Conservation (phyloP, 768 basidiomycete genomes). For the Leucocoprinus sp. region DNA sequence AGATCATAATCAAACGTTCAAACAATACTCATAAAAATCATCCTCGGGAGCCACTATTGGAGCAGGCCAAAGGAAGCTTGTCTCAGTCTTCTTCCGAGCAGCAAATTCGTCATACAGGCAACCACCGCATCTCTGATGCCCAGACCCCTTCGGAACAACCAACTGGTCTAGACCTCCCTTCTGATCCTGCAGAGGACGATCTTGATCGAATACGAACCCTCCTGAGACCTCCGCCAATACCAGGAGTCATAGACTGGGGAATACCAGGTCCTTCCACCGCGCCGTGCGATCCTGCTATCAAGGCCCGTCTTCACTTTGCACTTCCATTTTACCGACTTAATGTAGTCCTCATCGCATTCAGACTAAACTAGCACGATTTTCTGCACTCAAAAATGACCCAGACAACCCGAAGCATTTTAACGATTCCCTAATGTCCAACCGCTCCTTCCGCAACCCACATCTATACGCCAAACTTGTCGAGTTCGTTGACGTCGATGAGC, state of each 20-base stretch:
- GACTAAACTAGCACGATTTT: conserved; percentile 79
- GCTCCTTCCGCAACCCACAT: conserved; percentile 93
- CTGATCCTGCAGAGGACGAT: conserved; percentile 34
- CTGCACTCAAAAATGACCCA: conserved; percentile 56
- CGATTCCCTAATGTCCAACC: conserved; percentile 87
- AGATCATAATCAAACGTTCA: conserved; percentile 53
- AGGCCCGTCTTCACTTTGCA: conserved; percentile 31
- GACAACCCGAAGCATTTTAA: conserved; percentile 82
- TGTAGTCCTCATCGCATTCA: too few species aligned
- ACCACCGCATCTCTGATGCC: too few species aligned
- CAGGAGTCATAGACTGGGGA: conserved; percentile 66
- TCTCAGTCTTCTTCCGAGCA: conserved; percentile 16
- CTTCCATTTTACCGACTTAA: too few species aligned
- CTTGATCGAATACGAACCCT: conserved; percentile 44
- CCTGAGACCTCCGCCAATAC: conserved; percentile 55
- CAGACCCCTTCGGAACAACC: not conserved
- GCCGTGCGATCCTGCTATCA: conserved; percentile 53
- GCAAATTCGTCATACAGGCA: too few species aligned
- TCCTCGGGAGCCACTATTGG: conserved; percentile 40
- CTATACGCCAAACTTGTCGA: conserved; percentile 94
- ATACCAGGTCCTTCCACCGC: conserved; percentile 53
- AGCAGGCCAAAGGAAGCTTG: conserved; percentile 25
- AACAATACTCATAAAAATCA: conserved; percentile 38
- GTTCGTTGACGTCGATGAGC: conserved; percentile 87
- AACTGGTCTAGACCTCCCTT: conserved; percentile 16